A percentile compares a stretch with the other conserved stretches of the same genome.
Conservation (phyloP, 345 rosid genomes). For the Lepidium sativum region DNA sequence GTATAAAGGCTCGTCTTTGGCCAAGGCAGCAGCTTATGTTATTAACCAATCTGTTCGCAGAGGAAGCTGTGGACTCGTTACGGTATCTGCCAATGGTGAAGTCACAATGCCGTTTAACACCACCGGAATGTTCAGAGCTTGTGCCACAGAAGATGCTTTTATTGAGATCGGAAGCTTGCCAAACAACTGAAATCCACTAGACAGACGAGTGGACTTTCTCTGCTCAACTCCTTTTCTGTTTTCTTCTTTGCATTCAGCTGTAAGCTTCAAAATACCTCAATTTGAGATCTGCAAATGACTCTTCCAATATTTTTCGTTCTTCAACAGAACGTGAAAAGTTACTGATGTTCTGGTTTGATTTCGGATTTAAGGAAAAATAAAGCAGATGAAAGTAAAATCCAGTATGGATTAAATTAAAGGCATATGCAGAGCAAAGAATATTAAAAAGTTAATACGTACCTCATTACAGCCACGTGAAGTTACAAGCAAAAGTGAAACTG, state of each 20-base stretch:
- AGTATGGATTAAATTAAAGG: too few relatives aligned
- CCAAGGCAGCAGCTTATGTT: conserved; percentile 66
- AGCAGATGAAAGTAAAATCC: too few relatives aligned
- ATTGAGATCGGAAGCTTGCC: conserved; percentile 67
- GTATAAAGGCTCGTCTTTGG: conserved; percentile 69
- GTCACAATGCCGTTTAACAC: conserved; percentile 78
- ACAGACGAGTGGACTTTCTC: background rate
- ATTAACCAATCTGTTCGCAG: conserved; percentile 45
- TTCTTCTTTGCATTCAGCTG: background rate
- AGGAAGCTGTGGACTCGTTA: conserved; percentile 68
- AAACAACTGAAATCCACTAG: conserved; percentile 16
- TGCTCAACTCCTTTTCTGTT: background rate
- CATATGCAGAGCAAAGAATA: too few relatives aligned
- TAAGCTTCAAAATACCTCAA: background rate
- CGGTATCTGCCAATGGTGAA: conserved; percentile 85
- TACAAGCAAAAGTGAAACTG: background rate
- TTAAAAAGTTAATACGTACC: background rate
- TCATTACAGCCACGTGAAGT: background rate
- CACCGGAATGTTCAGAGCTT: conserved; percentile 87
- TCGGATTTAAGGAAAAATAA: too few relatives aligned
- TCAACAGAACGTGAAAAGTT: too few relatives aligned
- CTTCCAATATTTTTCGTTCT: background rate
- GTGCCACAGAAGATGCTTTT: conserved; percentile 82
- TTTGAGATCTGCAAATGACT: too few relatives aligned
- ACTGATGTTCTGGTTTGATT: too few relatives aligned